Evolutionary conservation across 2,329 filamentous ascomycete genomes (phyloP), one percentile per base, ranked within the genome.

Genomic region (Coniochaeta sp.): DNA sequence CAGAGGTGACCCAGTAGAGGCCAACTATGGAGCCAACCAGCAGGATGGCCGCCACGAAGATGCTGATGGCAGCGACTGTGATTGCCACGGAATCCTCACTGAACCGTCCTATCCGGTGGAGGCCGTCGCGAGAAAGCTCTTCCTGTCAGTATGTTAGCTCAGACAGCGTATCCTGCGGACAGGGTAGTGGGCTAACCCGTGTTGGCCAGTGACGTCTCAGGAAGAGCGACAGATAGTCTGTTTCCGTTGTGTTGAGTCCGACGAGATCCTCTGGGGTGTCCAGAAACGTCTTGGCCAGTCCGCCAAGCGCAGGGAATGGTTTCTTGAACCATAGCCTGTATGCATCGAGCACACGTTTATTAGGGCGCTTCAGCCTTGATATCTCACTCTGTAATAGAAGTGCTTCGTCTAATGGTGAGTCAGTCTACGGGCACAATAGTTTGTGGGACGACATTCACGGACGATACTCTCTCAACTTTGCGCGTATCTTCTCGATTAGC

Each of bases 31-130:
- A 40, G n/a, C 58, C 58, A 26, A 59, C 52, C 44, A 59, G 26
- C 7, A 59, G 33, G 17, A 59, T 6, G 16, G 58, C 58, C 1
- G 58, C 44, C 24, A 64, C 88, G 34, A 33, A 28, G 33, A 55
- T 43, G 28, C 31, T 59, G 5, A 59, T 8, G 44, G 11, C n/a
- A n/a, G 24, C 47, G 28, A 59, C 58, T 24, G 58, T 24, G 16
- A 59, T 12, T 11, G 26, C 16, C 26, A 59, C 34, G 33, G 58
- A 52, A 3, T 19, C 17, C 17, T 59, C 58, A 3, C 19, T 36
- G 47, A 54, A 59, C 3, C 44, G 44, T 7, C 58, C 44, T 19
- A 55, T 38, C 34, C 28, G 14, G 28, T 33, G 43, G 22, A 26
- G 17, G 16, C 58, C 44, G 34, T 59, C 58, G 11, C 44, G 22